Conservation (phyloP, 116 monocot genomes). For the Phalaenopsis hybrid region DNA sequence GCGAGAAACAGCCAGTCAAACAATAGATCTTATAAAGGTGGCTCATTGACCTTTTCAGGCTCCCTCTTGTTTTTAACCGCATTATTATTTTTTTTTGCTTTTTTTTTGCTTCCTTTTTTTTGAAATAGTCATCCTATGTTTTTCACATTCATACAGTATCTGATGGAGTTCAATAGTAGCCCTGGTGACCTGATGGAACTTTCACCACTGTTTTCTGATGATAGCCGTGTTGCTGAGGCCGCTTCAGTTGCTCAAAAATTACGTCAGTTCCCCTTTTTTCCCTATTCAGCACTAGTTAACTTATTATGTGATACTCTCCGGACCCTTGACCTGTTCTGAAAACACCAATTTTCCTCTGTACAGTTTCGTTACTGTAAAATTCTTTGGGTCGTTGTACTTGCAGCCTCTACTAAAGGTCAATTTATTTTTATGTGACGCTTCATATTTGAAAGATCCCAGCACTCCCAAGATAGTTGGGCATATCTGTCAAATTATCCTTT, state of each 20-base stretch:
- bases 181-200: constrained; percentile 99
- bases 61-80: background rate
- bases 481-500: background rate
- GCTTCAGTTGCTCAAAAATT: constrained; percentile 98
- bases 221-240: constrained; percentile 98
- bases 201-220: constrained; percentile 97
- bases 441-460: background rate
- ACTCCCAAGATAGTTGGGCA: background rate
- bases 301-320: background rate
- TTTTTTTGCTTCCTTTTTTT: background rate
- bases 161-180: constrained; percentile 99
- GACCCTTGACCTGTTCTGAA: background rate
- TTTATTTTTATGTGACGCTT: background rate
- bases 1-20: constrained; percentile 93
- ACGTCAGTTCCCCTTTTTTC: constrained; percentile 35
- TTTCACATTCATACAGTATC: constrained; percentile 48
- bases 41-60: background rate
- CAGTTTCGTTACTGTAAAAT: background rate
- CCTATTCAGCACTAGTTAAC: background rate
- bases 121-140: constrained; percentile 8
- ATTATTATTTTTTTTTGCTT: background rate
- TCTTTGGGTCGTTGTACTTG: background rate
- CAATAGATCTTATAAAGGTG: constrained; percentile 98
- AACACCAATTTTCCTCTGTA: background rate
- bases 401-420: background rate